Evolutionary conservation across 2,329 filamentous ascomycete genomes (phyloP), one percentile per base, ranked within the genome.

Genomic region (Venturiaceae sp.): DNA sequence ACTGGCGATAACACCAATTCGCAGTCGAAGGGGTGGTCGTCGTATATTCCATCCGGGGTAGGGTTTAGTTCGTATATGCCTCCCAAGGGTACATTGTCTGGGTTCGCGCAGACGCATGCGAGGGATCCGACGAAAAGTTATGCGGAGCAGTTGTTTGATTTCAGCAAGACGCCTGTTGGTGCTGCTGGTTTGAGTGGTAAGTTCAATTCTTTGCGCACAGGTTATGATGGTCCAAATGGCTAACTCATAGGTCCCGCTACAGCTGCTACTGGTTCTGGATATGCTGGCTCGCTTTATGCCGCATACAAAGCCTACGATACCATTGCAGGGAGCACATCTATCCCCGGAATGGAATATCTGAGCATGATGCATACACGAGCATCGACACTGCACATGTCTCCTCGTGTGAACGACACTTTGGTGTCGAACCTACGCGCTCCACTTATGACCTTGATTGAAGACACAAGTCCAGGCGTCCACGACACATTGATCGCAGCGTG

Each of bases 151-250:
- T 65, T 79, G 14, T 74, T 75, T 59, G 75, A 77, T 59, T 78
- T 79, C 61, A 76, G 73, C 0, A 76, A 77, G 62, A 79, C 77
- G 6, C 77, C 77, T 4, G 76, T 79, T 3, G 77, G 77, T 14
- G 77, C 76, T 39, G 76, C 75, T 39, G 72, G 72, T 3, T 63
- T 75, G 34, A 72, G 72, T 53, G 73, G 73, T 73, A 66, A 61
- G 67, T 61, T 36, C 11, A 6, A 16, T 21, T 32, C 39, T 37
- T 59, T 36, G 3, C 32, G 14, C 36, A 13, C 9, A 7, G 14
- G 11, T 16, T 8, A 44, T 33, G 21, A 2, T 23, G 5, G 26
- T n/a, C 5, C 13, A 55, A 26, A 21, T 46, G 6, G 8, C 52
- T 56, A 21, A 58, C 46, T 28, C 28, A 7, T 44, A n/a, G n/a